Evolutionary conservation across 345 rosid genomes (phyloP), one percentile per base, ranked within the genome.

Genomic region (Pelargonium nanum): DNA sequence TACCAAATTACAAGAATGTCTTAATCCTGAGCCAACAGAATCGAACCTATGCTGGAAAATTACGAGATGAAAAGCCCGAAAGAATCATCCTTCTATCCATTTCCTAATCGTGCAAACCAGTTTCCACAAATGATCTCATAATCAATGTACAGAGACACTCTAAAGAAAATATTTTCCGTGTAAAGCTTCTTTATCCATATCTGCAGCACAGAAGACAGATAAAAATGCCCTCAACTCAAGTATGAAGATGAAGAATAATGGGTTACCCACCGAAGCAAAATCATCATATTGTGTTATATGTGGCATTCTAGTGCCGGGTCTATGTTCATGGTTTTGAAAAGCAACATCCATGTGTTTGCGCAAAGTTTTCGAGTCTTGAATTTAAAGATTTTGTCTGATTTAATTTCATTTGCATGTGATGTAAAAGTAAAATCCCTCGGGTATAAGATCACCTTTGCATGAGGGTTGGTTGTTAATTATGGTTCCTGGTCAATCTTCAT

Each of bases 401-500:
- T 1, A 4, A 5, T 34, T 3, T 1, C 45, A 34, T 3, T 4
- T 5, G 45, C 32, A 28, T 28, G 32, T 7, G 7, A 9, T 34
- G 45, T 34, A 34, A 34, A 10, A n/a, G n/a, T n/a, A n/a, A n/a
- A 34, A 34, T 34, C 45, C 7, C 32, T 4, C 45, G 12, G 45
- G 12, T 34, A 34, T 34, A 34, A 34, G 45, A 34, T 9, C 45
- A 34, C 45, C 45, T 34, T 34, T 34, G 45, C 45, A 34, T 34
- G 45, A 34, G 4, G 12, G 12, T 1, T 25, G 51, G 60, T 58
- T n/a, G 44, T 22, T 19, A 55, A 24, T 15, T 30, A 19, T 45
- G 53, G 34, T 51, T 55, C 53, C 22, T 19, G 23, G 26, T 88
- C 74, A 91, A 77, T 91, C 90, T 60, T 85, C 82, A 45, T 88